Base-by-base conservation (phyloP, 768 basidiomycete species). In the Naganishia randhawae region DNA sequence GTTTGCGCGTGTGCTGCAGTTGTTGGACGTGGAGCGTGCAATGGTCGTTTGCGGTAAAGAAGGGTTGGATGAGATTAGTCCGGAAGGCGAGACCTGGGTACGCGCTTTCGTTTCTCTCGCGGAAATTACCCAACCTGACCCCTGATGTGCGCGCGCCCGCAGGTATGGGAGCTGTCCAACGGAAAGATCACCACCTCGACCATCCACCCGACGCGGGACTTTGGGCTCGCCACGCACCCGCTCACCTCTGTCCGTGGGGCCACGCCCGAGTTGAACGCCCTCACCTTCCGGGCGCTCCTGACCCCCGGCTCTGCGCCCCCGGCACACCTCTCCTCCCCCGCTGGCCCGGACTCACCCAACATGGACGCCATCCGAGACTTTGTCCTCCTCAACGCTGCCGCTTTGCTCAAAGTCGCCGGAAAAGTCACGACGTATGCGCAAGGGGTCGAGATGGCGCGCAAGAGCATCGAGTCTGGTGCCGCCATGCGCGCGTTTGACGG, bases 1-100 rank as follows among this genome's bases (percentile, higher is more conserved):
- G 0, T 97, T 95, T 75, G 92, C 90, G 0, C 82, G 86, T 55
- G 88, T 89, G 2, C 81, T 95, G 31, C 81, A 82, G 9, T 85
- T 90, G 27, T 84, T 87, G 22, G 89, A 89, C 17, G 90, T 95
- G 9, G 82, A 86, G 72, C 85, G 90, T 37, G 95, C 92, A 0
- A 81, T 94, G 66, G 92, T 99, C 25, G 95, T 99, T 0, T 97
- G 93, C 73, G 95, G 95, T 1, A 86, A 85, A 41, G 96, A 98
- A 77, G 86, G 86, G 0, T 83, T 99, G 48, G 95, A 98, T 80
- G 95, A 98, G 83, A 91, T 99, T 76, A 91, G 89, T 78, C 93
- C 91, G 73, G 93, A 91, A 0, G 96, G 95, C 0, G 86, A 88
- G 16, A 94, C 93, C 10, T 85, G 85, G 80, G 88, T 85, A 39